Percentiles rank a stretch among this genome's conserved stretches.
Evolutionary conservation across 164 flowering plant genomes (phyloP).

Genomic region (Vitis rotundifolia): DNA sequence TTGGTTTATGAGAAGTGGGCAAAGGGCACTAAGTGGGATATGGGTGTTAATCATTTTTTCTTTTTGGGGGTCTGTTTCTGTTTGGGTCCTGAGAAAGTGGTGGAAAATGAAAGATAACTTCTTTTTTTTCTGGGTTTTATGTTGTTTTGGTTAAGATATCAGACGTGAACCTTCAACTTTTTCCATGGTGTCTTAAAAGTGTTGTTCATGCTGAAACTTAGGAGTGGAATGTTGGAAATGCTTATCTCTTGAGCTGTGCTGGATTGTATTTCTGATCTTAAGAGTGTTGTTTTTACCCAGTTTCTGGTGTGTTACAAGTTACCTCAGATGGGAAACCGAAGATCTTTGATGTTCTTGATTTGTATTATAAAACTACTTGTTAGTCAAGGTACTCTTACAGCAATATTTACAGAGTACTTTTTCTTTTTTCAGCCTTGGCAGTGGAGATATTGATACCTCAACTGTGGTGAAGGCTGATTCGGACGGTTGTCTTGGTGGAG

Average conservation of each 20-base stretch:
- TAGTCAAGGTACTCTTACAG: no score
- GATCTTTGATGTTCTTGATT: constrained; percentile 81
- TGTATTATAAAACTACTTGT: constrained; percentile 40
- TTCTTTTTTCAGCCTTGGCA: constrained; percentile 66
- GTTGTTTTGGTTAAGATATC: no score
- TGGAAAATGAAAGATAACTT: no score
- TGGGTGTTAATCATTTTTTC: no score
- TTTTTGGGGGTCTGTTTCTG: no score
- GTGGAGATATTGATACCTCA: constrained; percentile 95
- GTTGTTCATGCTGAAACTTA: no score
- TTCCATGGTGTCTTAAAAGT: no score
- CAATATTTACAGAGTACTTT: not conserved
- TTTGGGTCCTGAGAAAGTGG: no score
- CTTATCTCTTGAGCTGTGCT: not conserved
- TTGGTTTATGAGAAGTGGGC: not conserved
- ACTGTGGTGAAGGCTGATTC: constrained; percentile 80
- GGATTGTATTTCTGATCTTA: not conserved
- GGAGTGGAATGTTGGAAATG: not conserved
- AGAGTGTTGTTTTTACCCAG: constrained; percentile 27
- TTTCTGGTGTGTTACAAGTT: constrained; percentile 85
- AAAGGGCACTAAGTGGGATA: not conserved
- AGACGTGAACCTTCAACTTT: no score
- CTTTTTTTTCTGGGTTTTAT: no score
- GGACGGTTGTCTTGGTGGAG: constrained; percentile 75
- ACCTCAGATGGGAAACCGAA: constrained; percentile 96